Percentiles rank a stretch among this genome's conserved stretches.
These are phyloP conservation scores for Nicotiana rustica DNA, from an alignment of 305 asterid genomes.

Conservation along the genomic window DNA sequence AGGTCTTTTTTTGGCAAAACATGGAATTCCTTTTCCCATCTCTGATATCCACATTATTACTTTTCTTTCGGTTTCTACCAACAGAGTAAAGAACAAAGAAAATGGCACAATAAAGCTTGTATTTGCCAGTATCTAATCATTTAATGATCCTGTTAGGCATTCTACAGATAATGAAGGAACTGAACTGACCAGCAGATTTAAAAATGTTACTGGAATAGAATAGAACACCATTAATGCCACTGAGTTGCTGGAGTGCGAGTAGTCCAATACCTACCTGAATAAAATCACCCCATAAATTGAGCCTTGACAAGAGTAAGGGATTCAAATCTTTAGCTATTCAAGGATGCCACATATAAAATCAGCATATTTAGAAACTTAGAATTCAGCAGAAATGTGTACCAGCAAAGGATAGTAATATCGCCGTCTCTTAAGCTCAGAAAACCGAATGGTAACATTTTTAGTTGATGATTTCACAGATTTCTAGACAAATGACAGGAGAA, in stretches of 20 bases:
- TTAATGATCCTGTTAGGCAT: slow-evolving; percentile 27
- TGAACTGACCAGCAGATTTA: slow-evolving; percentile 68
- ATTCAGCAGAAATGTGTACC: slow-evolving; percentile 52
- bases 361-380: not conserved
- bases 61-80: slow-evolving; percentile 10
- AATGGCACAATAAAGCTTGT: not conserved
- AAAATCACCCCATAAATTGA: slow-evolving; percentile 28
- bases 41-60: not conserved
- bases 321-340: not conserved
- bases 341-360: slow-evolving; percentile 29
- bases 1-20: not conserved
- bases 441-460: slow-evolving; percentile 65
- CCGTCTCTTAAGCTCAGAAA: slow-evolving; percentile 81
- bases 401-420: slow-evolving; percentile 81
- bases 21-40: not conserved
- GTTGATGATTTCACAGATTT: slow-evolving; percentile 77
- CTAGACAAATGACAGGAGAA: slow-evolving; percentile 50
- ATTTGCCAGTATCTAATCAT: not conserved
- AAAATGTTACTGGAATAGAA: slow-evolving; percentile 89
- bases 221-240: slow-evolving; percentile 85
- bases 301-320: not conserved
- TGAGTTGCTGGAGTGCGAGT: slow-evolving; percentile 83
- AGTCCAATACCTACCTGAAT: slow-evolving; percentile 84
- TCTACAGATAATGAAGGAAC: slow-evolving; percentile 11
- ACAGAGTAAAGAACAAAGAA: not conserved